Base-by-base conservation (phyloP, 2,329 filamentous ascomycete species). In the Rhynchosporium agropyri region DNA sequence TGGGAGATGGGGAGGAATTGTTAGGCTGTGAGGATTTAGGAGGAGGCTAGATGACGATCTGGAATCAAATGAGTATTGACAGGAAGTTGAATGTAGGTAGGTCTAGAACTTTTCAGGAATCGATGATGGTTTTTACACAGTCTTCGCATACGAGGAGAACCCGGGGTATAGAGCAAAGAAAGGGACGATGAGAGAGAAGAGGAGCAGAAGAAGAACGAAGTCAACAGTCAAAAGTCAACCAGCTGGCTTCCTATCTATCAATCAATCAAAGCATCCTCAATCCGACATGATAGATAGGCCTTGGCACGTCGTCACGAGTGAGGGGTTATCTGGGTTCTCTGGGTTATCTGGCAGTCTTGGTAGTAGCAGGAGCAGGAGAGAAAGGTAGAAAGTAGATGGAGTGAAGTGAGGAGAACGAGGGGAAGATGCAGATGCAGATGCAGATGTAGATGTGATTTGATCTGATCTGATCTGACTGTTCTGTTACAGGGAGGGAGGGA, bases 291-390 rank as follows among this genome's bases (percentile, higher is more conserved):
- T 36, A 33, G 8, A 26, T 36, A 33, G 8, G 29, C 12, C 29
- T 46, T 46, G 54, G 54, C 54, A 40, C 40, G 38, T 57, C 40
- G 54, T 57, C 54, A 45, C 40, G 33, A 56, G 40, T 57, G 54
- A 57, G 54, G 54, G 54, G 54, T 57, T 12, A 20, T 20, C 20
- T 20, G 20, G 20, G 20, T 20, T 20, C 20, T 20, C 20, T 20
- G 20, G 20, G 20, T 20, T 20, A 1, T 20, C 20, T 20, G 20
- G 20, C 20, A 20, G 20, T 20, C 20, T 20, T 20, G 20, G 20
- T 20, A 20, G 20, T 20, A 20, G 20, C 20, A 20, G 20, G 20
- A 20, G 20, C 20, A 20, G 20, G 20, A 20, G 20, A 20, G 1
- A 20, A 20, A 20, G 20, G 20, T 20, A 20, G 20, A 20, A 20